Evolutionary conservation across 2,329 filamentous ascomycete genomes (phyloP).

Genomic region (Pseudocercospora fuligena): DNA sequence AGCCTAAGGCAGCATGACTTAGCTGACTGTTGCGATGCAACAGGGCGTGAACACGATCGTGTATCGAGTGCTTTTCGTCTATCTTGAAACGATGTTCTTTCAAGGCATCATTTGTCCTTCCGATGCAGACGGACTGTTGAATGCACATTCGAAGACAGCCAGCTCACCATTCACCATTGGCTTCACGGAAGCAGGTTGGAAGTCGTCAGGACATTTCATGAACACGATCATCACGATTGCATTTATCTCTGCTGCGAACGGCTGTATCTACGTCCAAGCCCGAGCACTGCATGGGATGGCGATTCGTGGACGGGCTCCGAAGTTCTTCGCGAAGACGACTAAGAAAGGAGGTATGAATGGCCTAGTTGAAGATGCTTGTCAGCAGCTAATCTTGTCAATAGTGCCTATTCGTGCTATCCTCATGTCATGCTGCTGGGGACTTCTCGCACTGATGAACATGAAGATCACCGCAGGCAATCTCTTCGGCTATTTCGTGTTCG

Average conservation of each 20-base stretch:
- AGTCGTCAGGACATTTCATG: constrained; percentile 7
- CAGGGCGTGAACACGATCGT: constrained; percentile 12
- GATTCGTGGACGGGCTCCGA: constrained; percentile 1
- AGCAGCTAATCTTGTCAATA: neutral
- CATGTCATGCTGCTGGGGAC: constrained; percentile 3
- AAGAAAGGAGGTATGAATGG: neutral
- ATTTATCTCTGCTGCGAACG: constrained; percentile 10
- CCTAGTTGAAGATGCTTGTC: neutral
- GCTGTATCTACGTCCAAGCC: constrained; percentile 10
- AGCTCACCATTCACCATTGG: constrained; percentile 8
- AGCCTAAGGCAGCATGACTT: no score
- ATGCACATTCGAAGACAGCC: constrained; percentile 1
- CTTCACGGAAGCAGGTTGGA: constrained; percentile 9
- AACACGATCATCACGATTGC: constrained; percentile 11
- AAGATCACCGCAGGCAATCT: constrained; percentile 12
- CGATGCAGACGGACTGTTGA: neutral
- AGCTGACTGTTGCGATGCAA: neutral
- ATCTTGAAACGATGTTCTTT: constrained; percentile 12
- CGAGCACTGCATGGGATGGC: constrained; percentile 9
- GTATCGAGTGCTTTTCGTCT: constrained; percentile 10
- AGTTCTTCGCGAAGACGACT: neutral
- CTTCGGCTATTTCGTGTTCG: constrained; percentile 3
- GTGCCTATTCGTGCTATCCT: constrained; percentile 1
- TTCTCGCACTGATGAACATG: constrained; percentile 4
- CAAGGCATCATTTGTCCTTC: constrained; percentile 13